Percentiles rank a stretch among this genome's conserved stretches.
Evolutionary conservation across 2,329 filamentous ascomycete genomes (phyloP).

Genomic region (Exophiala spinifera): DNA sequence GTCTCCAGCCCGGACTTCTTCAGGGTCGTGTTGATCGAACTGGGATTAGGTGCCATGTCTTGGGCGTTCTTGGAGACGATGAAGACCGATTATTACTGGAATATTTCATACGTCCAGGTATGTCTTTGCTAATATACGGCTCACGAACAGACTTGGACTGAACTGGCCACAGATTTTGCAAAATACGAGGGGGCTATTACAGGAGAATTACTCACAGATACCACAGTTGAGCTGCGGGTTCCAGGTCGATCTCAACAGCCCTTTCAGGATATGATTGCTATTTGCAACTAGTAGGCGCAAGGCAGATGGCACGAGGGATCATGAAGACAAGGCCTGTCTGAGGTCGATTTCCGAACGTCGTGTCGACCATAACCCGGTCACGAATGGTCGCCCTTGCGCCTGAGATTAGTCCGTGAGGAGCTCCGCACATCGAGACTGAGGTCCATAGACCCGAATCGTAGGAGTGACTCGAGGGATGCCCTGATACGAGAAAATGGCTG

Average conservation of each 20-base stretch:
- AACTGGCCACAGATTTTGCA: conserved; percentile 28
- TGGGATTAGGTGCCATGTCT: conserved; percentile 23
- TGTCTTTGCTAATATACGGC: background rate
- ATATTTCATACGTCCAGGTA: conserved; percentile 26
- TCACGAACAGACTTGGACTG: background rate
- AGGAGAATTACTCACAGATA: conserved; percentile 32
- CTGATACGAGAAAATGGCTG: too few relatives aligned
- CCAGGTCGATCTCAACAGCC: conserved; percentile 29
- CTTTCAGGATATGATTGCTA: conserved; percentile 32
- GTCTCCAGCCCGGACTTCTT: background rate
- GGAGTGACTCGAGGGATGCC: too few relatives aligned
- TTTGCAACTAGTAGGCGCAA: background rate
- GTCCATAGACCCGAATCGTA: too few relatives aligned
- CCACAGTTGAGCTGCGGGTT: conserved; percentile 32
- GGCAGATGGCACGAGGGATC: too few relatives aligned
- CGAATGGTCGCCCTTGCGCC: too few relatives aligned
- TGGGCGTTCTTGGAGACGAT: conserved; percentile 29
- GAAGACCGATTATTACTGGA: conserved; percentile 26
- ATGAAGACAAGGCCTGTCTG: too few relatives aligned
- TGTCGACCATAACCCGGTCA: too few relatives aligned
- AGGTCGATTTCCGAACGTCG: too few relatives aligned
- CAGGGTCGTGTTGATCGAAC: too few relatives aligned
- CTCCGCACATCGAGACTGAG: too few relatives aligned
- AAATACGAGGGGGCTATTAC: conserved; percentile 30
- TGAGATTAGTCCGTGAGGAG: too few relatives aligned